Evolutionary conservation across 345 rosid species (phyloP), one percentile per base, ranked within the genome.

Genomic region (Limnanthes douglasii): DNA sequence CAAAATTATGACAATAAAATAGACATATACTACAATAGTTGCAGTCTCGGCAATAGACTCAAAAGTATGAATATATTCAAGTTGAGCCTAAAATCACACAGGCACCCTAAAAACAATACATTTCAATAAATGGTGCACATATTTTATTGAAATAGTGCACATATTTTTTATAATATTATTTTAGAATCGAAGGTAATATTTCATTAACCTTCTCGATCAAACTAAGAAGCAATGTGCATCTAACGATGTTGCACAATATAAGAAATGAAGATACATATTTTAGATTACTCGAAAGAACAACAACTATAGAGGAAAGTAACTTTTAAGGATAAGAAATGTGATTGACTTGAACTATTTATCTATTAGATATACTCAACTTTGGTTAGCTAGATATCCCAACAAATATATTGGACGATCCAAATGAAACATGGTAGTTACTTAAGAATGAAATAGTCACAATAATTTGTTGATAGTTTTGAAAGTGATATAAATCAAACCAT

Each of bases 371-470:
- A 88, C 97, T 37, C 97, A 73, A 58, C 97, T 88, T 68, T 88
- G 95, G 62, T 62, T 69, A 3, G 90, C 93, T 20, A 88, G 86
- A 60, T 88, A 88, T 6, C 95, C 95, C 72, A 88, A 58, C 67
- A 88, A 70, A 68, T 88, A 88, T 93, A 88, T 88, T 18, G 97
- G 97, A 8, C 95, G 93, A 61, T 88, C 97, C 75, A 88, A 65
- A 64, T 88, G 97, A 56, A 50, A 83, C 97, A 88, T 76, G 13
- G 97, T 88, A n/a, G 95, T 83, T 29, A 88, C 90, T 95, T 88
- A 61, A 30, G 55, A 39, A 29, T 15, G 27, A 4, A 34, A 24
- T 39, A 31, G 27, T 27, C 11, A 17, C 33, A 1, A 18, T 36
- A 36, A 17, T 7, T 9, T n/a, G n/a, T n/a, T n/a, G n/a, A n/a